A percentile compares a stretch with the other conserved stretches of the same genome.
Conservation (phyloP, 139 green algal genomes). For the Raphidocelis subcapitata region DNA sequence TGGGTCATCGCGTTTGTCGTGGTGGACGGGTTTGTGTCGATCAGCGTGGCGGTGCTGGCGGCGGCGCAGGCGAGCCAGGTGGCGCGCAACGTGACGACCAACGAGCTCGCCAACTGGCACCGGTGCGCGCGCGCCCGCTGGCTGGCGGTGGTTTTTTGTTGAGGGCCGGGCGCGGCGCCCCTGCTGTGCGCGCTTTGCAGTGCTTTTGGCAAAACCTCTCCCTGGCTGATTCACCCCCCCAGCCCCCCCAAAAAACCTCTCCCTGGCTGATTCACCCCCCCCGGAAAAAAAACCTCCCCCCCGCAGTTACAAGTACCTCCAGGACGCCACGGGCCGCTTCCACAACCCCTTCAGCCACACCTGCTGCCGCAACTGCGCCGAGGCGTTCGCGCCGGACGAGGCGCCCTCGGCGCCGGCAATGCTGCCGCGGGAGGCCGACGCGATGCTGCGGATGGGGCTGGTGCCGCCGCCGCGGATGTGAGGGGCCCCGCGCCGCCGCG, state of each 20-base stretch:
- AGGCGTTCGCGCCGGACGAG: conserved; percentile 40
- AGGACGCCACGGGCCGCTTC: conserved; percentile 67
- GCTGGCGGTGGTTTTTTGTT: not conserved
- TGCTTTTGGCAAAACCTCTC: not conserved
- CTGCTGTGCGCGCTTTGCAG: not conserved
- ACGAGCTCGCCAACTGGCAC: conserved; percentile 95
- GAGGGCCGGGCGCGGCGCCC: not conserved
- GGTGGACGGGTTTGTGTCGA: conserved; percentile 73
- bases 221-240: too few relatives aligned
- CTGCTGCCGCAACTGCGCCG: conserved; percentile 48
- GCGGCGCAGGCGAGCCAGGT: conserved; percentile 77
- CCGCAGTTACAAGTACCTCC: conserved; percentile 81
- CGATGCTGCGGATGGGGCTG: not conserved
- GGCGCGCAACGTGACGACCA: conserved; percentile 92
- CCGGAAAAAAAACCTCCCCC: not conserved
- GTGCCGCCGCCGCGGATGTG: not conserved
- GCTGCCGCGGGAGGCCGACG: conserved; percentile 2
- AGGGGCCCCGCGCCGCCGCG: not conserved
- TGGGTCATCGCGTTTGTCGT: conserved; percentile 80
- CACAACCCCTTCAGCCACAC: conserved; percentile 88
- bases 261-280: too few relatives aligned
- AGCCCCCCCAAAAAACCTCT: too few relatives aligned
- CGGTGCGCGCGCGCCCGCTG: conserved; percentile 34
- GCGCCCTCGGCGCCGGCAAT: conserved; percentile 14
- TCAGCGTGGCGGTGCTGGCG: conserved; percentile 80